Percentiles rank a stretch among this genome's conserved stretches.
Conservation (phyloP, 768 basidiomycete genomes). For the Hemileccinum impolitum region DNA sequence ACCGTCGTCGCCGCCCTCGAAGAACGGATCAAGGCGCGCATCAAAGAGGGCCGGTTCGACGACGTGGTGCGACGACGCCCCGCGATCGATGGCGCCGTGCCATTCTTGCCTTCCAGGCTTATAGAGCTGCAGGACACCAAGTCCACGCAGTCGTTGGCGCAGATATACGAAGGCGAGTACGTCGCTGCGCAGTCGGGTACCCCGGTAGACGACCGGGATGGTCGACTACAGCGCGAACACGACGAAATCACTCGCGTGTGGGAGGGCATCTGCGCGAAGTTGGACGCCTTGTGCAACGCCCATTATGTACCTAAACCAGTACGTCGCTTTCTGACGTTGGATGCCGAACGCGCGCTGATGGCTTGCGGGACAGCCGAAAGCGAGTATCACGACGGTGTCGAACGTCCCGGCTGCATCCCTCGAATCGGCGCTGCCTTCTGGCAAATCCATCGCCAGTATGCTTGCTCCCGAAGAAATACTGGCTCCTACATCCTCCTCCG, state of each 20-base stretch:
- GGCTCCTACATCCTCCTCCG: slow-evolving; percentile 46
- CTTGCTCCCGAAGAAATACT: slow-evolving; percentile 94
- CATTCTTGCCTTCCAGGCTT: slow-evolving; percentile 86
- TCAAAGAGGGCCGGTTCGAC: slow-evolving; percentile 82
- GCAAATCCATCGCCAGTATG: slow-evolving; percentile 69
- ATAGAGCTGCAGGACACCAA: slow-evolving; percentile 89
- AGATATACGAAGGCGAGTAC: slow-evolving; percentile 95
- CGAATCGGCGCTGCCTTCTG: slow-evolving; percentile 89
- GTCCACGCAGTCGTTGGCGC: slow-evolving; percentile 84
- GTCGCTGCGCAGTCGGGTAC: slow-evolving; percentile 57
- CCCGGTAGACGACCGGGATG: slow-evolving; percentile 75
- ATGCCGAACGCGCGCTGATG: background rate
- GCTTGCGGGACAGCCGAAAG: slow-evolving; percentile 65
- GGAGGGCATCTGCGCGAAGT: slow-evolving; percentile 81
- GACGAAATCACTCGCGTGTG: slow-evolving; percentile 79
- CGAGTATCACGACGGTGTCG: slow-evolving; percentile 76
- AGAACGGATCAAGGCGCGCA: slow-evolving; percentile 86
- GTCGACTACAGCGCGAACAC: slow-evolving; percentile 85
- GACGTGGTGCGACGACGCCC: slow-evolving; percentile 79
- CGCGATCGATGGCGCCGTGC: slow-evolving; percentile 71
- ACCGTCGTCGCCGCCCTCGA: slow-evolving; percentile 79
- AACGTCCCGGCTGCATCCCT: slow-evolving; percentile 79
- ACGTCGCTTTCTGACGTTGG: slow-evolving; percentile 24
- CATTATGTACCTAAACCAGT: slow-evolving; percentile 96
- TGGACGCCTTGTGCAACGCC: slow-evolving; percentile 92